Conservation (phyloP, 306 rosid species). For the Clitoria ternatea region DNA sequence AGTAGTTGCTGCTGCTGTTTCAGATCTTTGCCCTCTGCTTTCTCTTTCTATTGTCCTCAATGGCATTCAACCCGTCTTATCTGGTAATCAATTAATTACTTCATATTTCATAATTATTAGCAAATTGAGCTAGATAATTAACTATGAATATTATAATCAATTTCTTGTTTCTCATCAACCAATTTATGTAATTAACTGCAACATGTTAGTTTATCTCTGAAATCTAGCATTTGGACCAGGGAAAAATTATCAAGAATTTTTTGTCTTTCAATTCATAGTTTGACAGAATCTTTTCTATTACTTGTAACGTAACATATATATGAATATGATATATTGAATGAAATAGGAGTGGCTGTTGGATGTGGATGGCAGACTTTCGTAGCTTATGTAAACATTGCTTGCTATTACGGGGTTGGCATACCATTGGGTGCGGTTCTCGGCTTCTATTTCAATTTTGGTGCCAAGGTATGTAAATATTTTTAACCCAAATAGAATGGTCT, state of each 20-base stretch:
- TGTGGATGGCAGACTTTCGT: slow-evolving; percentile 94
- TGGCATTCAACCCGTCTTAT: slow-evolving; percentile 80
- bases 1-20: slow-evolving; percentile 75
- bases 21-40: slow-evolving; percentile 71
- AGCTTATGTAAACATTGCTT: slow-evolving; percentile 70
- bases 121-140: too few species aligned
- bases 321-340: not conserved
- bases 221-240: too few species aligned
- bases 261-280: too few species aligned
- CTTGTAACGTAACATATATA: not conserved
- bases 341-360: slow-evolving; percentile 93
- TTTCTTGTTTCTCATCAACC: too few species aligned
- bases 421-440: slow-evolving; percentile 64
- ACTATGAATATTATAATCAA: too few species aligned
- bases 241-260: too few species aligned
- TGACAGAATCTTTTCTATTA: too few species aligned
- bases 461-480: slow-evolving; percentile 68
- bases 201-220: too few species aligned
- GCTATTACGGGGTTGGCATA: slow-evolving; percentile 61
- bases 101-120: too few species aligned
- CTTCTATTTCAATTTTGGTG: slow-evolving; percentile 56
- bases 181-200: too few species aligned
- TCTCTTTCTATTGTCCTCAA: slow-evolving; percentile 64
- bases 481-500: too few species aligned
- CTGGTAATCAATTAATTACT: slow-evolving; percentile 44